Conservation (phyloP, 768 basidiomycete species). For the Boletales sp. region DNA sequence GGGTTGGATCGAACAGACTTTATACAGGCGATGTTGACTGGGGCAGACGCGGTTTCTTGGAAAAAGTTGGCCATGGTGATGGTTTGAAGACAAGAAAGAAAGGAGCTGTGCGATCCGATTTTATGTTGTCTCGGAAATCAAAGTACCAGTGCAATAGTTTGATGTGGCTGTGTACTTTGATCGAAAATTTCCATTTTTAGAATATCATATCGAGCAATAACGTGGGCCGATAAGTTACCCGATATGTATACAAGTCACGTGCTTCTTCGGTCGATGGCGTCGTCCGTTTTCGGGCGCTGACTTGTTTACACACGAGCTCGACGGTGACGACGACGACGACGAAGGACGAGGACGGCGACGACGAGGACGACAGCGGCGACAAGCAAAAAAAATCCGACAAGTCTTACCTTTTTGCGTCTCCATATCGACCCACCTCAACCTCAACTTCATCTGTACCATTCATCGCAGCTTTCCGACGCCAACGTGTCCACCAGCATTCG, state of each 20-base stretch:
- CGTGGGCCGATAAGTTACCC: conserved; percentile 12
- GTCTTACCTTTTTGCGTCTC: conserved; percentile 18
- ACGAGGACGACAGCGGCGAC: conserved; percentile 11
- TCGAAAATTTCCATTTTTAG: conserved; percentile 11
- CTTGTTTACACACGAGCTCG: conserved; percentile 10
- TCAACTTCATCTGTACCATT: conserved; percentile 17
- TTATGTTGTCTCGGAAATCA: conserved; percentile 14
- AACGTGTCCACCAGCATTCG: conserved; percentile 3
- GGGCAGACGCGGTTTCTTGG: conserved; percentile 88
- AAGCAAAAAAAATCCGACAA: conserved; percentile 10
- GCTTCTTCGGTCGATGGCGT: conserved; percentile 9
- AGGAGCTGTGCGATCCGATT: background rate
- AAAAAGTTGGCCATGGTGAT: conserved; percentile 51
- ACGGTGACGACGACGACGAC: conserved; percentile 16
- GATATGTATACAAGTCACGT: conserved; percentile 20
- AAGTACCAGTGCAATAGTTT: background rate
- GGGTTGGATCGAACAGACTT: conserved; percentile 49
- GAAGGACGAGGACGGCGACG: conserved; percentile 10
- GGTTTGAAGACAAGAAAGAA: conserved; percentile 7
- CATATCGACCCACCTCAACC: background rate
- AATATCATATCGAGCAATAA: background rate
- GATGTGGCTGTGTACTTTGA: conserved; percentile 21
- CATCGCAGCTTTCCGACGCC: background rate
- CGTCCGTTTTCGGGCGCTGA: conserved; percentile 28
- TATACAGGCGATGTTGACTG: conserved; percentile 97